These are phyloP conservation scores for Hyparrhenia diplandra DNA, from an alignment of 176 grass and related monocot species.

Conservation along the genomic window DNA sequence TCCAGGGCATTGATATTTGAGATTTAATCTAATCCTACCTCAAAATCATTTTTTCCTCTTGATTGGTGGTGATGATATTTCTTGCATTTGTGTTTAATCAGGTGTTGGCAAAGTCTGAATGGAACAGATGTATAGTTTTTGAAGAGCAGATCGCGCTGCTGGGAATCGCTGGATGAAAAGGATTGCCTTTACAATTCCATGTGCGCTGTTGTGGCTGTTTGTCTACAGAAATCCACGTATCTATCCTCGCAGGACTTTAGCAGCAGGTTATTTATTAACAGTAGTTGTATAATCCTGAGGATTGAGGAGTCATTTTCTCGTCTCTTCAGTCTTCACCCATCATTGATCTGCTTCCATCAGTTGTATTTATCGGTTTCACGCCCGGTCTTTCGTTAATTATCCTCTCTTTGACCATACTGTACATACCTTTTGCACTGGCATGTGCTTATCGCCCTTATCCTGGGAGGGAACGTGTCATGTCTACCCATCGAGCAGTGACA, in stretches of 20 bases:
- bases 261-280: too few relatives aligned
- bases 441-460: slow-evolving; percentile 4
- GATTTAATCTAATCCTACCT: too few relatives aligned
- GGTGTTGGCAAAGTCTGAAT: not conserved
- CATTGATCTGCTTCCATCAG: not conserved
- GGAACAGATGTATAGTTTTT: not conserved
- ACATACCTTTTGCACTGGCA: not conserved
- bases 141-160: not conserved
- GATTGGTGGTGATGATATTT: not conserved
- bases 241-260: not conserved
- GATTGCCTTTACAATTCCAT: not conserved
- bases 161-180: not conserved
- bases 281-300: not conserved
- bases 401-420: slow-evolving; percentile 15
- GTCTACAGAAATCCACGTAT: not conserved
- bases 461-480: not conserved
- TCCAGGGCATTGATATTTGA: not conserved
- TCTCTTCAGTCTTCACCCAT: not conserved
- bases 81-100: not conserved
- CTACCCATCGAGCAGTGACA: not conserved
- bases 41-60: not conserved
- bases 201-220: not conserved
- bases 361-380: not conserved
- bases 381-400: not conserved
- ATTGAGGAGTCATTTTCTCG: not conserved